A percentile compares a stretch with the other conserved stretches of the same genome.
These are phyloP conservation scores for Talaromyces sp. DNA, from an alignment of 2,329 filamentous ascomycete genomes.

Conservation along the genomic window DNA sequence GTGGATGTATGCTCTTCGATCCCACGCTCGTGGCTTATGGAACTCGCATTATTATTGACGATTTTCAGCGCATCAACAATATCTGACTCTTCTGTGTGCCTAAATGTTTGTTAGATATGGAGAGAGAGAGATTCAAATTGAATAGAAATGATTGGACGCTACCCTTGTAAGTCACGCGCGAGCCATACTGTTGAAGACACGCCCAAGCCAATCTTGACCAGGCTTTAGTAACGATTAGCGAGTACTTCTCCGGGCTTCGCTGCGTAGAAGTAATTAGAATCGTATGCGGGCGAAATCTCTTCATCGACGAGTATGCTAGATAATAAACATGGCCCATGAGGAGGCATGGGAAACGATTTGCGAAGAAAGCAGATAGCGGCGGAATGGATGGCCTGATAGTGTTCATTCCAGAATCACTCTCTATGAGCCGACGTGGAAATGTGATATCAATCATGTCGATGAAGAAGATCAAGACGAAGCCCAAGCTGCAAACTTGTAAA, in stretches of 20 bases:
- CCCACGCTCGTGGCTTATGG: conserved; percentile 36
- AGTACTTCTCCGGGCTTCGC: conserved; percentile 33
- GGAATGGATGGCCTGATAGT: not conserved
- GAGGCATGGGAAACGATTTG: not conserved
- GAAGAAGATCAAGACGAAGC: not conserved
- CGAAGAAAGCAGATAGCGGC: not conserved
- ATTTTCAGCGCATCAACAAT: conserved; percentile 33
- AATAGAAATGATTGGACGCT: conserved; percentile 24
- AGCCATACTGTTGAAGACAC: conserved; percentile 39
- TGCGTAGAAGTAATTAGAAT: conserved; percentile 27
- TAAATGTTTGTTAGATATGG: conserved; percentile 28
- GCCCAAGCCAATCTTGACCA: conserved; percentile 40
- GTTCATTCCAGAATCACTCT: not conserved
- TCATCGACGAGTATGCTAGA: conserved; percentile 16
- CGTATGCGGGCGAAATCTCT: conserved; percentile 13
- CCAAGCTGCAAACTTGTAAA: not conserved
- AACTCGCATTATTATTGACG: conserved; percentile 27
- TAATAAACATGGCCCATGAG: not conserved
- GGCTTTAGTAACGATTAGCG: conserved; percentile 33
- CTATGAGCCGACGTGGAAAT: not conserved
- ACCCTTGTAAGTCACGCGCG: conserved; percentile 31
- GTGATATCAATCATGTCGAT: not conserved
- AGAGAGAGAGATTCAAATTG: conserved; percentile 21
- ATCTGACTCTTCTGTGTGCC: conserved; percentile 29
- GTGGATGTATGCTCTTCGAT: conserved; percentile 37